These are phyloP conservation scores for Volvox carteri DNA, from an alignment of 163 green algal species.

Conservation along the genomic window DNA sequence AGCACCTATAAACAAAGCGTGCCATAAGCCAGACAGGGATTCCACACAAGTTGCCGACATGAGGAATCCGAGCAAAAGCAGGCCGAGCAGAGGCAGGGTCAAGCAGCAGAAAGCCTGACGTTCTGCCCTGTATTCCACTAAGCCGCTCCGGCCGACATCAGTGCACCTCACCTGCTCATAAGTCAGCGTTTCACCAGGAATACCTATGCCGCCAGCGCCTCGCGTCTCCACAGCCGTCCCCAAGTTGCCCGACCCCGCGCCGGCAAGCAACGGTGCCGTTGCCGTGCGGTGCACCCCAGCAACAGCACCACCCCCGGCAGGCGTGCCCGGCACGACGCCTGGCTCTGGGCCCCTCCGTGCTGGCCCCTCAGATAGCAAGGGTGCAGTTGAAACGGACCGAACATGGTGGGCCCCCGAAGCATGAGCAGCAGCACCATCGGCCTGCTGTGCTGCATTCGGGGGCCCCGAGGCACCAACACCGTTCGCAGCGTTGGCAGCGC, in stretches of 20 bases:
- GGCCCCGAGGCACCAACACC: background rate
- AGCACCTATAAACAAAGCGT: no score
- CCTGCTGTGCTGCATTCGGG: background rate
- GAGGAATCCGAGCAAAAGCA: no score
- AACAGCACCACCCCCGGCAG: background rate
- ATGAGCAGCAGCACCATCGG: background rate
- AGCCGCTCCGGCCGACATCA: no score
- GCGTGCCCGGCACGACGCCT: background rate
- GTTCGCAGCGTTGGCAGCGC: background rate
- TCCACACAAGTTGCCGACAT: no score
- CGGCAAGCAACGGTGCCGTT: conserved; percentile 4
- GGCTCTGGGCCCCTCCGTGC: background rate
- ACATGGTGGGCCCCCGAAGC: background rate
- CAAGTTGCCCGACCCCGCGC: background rate
- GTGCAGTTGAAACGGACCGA: conserved; percentile 3
- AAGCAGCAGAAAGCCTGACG: no score
- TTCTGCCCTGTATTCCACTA: no score
- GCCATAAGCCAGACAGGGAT: no score
- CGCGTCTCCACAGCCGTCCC: background rate
- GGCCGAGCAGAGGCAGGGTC: no score
- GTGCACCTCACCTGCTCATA: conserved; percentile 20
- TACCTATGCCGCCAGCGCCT: background rate
- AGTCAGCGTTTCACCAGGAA: conserved; percentile 11
- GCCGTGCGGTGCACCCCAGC: background rate
- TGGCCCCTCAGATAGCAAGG: background rate